A percentile compares a stretch with the other conserved stretches of the same genome.
phyloP scores from a whole-genome alignment of 78 protist species.

The Tieghemostelium lacteum region DNA sequence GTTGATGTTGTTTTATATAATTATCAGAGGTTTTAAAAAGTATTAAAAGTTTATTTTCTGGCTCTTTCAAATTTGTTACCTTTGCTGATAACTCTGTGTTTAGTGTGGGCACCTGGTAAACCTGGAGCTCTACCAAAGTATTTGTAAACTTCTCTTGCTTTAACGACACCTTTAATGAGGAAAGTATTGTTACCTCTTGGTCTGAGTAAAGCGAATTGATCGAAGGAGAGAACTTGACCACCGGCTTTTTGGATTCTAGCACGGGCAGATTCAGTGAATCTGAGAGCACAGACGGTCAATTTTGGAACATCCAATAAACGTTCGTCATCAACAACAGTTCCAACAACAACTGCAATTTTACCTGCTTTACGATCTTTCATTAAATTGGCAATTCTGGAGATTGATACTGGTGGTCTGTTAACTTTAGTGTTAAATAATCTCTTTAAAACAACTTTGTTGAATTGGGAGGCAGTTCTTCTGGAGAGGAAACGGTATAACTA shows the following conservation, averaged over 20 bases:
- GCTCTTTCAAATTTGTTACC: conserved; percentile 62
- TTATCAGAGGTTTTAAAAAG: too few species aligned
- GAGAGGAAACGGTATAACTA: conserved; percentile 98
- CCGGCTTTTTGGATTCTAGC: conserved; percentile 98
- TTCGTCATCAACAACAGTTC: conserved; percentile 98
- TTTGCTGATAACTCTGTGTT: neutral
- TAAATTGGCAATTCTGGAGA: conserved; percentile 86
- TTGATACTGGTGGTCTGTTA: conserved; percentile 95
- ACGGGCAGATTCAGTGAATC: conserved; percentile 97
- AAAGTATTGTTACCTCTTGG: conserved; percentile 97
- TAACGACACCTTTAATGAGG: conserved; percentile 96
- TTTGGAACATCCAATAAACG: conserved; percentile 95
- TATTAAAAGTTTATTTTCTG: neutral
- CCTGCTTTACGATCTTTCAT: conserved; percentile 83
- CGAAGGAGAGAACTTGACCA: conserved; percentile 98
- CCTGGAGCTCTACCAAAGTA: conserved; percentile 98
- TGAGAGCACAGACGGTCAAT: conserved; percentile 96
- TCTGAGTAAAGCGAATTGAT: conserved; percentile 97
- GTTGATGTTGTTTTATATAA: too few species aligned
- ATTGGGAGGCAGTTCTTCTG: conserved; percentile 97
- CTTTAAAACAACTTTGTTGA: conserved; percentile 96
- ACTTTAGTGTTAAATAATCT: conserved; percentile 91
- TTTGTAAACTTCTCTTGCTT: conserved; percentile 95
- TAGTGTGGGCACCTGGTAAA: conserved; percentile 85
- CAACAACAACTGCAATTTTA: conserved; percentile 97